Base-by-base conservation (phyloP, 2,329 filamentous ascomycete species). In the Bipolaris zeicola region DNA sequence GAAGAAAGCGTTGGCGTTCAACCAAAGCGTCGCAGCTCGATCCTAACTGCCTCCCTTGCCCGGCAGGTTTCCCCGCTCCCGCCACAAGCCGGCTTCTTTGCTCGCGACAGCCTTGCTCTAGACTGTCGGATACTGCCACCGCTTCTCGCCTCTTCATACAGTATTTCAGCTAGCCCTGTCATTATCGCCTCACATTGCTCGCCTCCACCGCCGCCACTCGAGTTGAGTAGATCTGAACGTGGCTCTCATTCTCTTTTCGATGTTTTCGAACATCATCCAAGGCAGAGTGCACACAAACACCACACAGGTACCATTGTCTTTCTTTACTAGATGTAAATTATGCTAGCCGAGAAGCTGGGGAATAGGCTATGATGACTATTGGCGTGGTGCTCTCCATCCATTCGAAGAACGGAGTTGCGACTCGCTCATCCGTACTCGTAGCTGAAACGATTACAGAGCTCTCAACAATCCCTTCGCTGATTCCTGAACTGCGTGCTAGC, bases 211-310 rank as follows among this genome's bases (percentile, higher is more conserved):
- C 56, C 58, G 13, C 50, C 57, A 13, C 47, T 54, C 13, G 47
- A 18, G 31, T 47, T 39, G 18, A 52, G 50, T 33, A 52, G 53
- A 24, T 46, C 56, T 36, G 62, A 58, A 34, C 58, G 63, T 31
- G 60, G 63, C 50, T 67, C 69, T 20, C 62, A 65, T 49, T 68
- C 68, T 37, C 58, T 68, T 28, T 65, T 64, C 46, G 55, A 68
- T 45, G 49, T 63, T 20, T 60, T 61, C 31, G 63, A 65, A 36
- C 57, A 58, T 48, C 44, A 60, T 24, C 57, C 57, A 59, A 47
- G 55, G 38, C 61, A 47, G 42, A 46, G 56, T 37, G 42, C 38
- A 28, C 20, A 50, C 44, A 52, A 53, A 10, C 41, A 43, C 51
- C 47, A 50, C 33, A 39, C 48, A 68, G 69, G 68, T 72, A 64